Evolutionary conservation across 768 basidiomycete species (phyloP).

Genomic region (Leccinum subgranulosum): DNA sequence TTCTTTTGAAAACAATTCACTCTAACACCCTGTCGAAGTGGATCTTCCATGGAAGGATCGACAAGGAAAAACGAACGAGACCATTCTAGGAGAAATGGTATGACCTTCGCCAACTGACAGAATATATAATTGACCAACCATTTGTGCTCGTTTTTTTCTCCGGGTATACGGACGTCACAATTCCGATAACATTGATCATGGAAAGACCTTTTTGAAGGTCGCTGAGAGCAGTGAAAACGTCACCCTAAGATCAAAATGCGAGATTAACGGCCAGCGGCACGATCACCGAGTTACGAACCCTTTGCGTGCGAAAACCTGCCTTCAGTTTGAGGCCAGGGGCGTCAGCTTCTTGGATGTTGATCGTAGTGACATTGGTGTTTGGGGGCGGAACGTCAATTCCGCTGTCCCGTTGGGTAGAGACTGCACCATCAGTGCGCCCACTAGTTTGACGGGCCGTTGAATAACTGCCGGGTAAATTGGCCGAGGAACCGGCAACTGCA

Average conservation of each 20-base stretch:
- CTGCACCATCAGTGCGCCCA: not conserved
- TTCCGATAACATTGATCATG: conserved; percentile 30
- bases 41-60: conserved; percentile 47
- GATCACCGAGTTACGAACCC: conserved; percentile 18
- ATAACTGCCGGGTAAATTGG: not conserved
- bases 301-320: conserved; percentile 27
- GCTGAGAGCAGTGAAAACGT: conserved; percentile 20
- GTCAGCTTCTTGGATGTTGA: not conserved
- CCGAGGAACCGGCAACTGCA: not conserved
- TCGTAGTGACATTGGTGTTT: not conserved
- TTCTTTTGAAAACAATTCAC: conserved; percentile 53
- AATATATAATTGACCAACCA: conserved; percentile 20
- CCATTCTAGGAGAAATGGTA: conserved; percentile 40
- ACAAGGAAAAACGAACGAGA: conserved; percentile 42
- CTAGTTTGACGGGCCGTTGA: not conserved
- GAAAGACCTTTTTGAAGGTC: conserved; percentile 12
- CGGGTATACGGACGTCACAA: conserved; percentile 23
- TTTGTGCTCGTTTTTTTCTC: conserved; percentile 19
- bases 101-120: not conserved
- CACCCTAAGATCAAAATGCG: conserved; percentile 20
- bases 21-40: conserved; percentile 23
- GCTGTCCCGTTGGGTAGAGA: not conserved
- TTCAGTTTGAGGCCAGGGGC: conserved; percentile 4
- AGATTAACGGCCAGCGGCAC: not conserved
- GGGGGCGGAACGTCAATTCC: not conserved